phyloP scores from a whole-genome alignment of 257 asterid species.

The Primulina eburnea region DNA sequence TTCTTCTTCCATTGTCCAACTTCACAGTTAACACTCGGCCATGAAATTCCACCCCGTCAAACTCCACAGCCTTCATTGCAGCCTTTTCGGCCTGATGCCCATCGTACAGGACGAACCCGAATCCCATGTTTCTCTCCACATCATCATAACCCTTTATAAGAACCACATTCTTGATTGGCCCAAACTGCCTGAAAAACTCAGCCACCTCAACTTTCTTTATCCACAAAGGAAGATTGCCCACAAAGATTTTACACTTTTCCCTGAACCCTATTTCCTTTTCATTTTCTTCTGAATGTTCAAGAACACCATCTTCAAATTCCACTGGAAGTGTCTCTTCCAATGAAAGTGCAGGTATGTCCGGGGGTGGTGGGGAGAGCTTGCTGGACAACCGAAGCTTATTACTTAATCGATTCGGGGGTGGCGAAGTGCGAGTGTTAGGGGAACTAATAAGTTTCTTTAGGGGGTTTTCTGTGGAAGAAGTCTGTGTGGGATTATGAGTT shows the following conservation, averaged over 20 bases:
- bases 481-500: constrained; percentile 40
- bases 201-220: constrained; percentile 67
- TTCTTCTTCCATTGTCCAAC: constrained; percentile 85
- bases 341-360: constrained; percentile 21
- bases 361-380: constrained; percentile 57
- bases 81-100: constrained; percentile 73
- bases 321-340: constrained; percentile 18
- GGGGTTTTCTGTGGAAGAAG: constrained; percentile 49
- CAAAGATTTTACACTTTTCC: constrained; percentile 84
- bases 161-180: constrained; percentile 78
- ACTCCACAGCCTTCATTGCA: constrained; percentile 92
- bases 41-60: constrained; percentile 95
- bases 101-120: constrained; percentile 80
- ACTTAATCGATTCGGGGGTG: constrained; percentile 42
- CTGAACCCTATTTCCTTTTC: constrained; percentile 46
- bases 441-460: constrained; percentile 46
- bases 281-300: constrained; percentile 32
- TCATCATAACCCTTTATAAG: constrained; percentile 79
- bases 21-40: constrained; percentile 86
- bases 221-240: constrained; percentile 91
- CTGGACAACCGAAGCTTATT: constrained; percentile 82
- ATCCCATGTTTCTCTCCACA: constrained; percentile 83
- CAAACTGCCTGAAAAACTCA: constrained; percentile 96
- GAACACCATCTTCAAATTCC: constrained; percentile 28
- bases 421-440: constrained; percentile 29